Evolutionary conservation across 129 eudicot species (phyloP), one percentile per base, ranked within the genome.

Genomic region (Silybum marianum): DNA sequence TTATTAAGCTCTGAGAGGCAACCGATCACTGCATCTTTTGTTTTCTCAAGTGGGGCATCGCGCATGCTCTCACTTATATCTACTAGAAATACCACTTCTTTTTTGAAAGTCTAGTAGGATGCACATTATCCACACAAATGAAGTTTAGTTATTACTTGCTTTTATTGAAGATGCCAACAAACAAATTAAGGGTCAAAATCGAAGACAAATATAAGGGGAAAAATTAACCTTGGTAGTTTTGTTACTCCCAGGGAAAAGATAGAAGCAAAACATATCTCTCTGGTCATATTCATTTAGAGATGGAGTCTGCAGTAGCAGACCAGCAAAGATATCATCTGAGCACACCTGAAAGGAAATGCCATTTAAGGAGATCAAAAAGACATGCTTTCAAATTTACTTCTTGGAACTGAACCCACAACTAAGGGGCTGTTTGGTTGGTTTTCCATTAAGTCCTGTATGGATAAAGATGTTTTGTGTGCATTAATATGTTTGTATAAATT

Each of bases 61-160:
- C 18, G 85, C 99, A 96, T 96, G 89, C 99, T 96, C 84, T 86
- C 89, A 71, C 99, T 96, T 74, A 80, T 86, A 78, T 96, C 99
- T 72, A 96, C 91, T 23, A 96, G 79, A 88, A 88, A 90, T 30
- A 96, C 86, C 68, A 93, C 89, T 86, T 87, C 91, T 87, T 90
- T 93, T 74, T 75, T 88, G 84, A 91, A 93, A 86, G 85, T 87
- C 99, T 96, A 73, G 36, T 9, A 23, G n/a, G 24, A 30, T 26
- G 67, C 34, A 65, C 63, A 73, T 73, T n/a, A 69, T 60, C 9
- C 73, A 51, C 71, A 69, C 21, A 19, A 23, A 81, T 68, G 34
- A 82, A 38, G 62, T 48, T 72, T 72, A 60, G 62, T 25, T 32
- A 26, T 40, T 40, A 65, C 25, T 67, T 22, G 25, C 66, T 14